Conservation (phyloP, 2,329 filamentous ascomycete genomes). For the Chaetomiaceae sp. region DNA sequence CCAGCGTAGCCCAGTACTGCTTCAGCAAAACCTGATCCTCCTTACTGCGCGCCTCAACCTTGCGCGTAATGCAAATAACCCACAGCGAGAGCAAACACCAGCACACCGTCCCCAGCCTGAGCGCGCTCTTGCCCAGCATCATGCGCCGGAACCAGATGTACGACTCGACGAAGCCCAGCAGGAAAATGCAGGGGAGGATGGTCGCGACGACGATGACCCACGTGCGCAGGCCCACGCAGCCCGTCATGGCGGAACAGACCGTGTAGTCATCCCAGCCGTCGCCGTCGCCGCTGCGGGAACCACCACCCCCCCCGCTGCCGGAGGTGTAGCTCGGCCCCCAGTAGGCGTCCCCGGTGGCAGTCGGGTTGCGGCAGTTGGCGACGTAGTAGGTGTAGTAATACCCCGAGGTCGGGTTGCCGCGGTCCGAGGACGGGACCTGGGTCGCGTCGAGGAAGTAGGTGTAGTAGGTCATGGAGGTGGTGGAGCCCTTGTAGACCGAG, state of each 20-base stretch:
- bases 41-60: conserved; percentile 29
- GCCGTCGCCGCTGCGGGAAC: background rate
- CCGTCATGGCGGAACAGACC: conserved; percentile 9
- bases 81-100: conserved; percentile 29
- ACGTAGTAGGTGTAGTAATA: conserved; percentile 14
- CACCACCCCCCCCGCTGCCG: background rate
- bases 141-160: conserved; percentile 33
- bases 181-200: conserved; percentile 29
- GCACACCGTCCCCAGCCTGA: conserved; percentile 30
- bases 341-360: background rate
- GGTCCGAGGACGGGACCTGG: background rate
- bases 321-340: background rate
- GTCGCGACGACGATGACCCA: conserved; percentile 27
- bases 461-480: background rate
- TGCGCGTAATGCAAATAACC: conserved; percentile 22
- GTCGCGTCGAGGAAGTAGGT: conserved; percentile 7
- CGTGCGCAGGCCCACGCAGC: conserved; percentile 8
- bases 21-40: conserved; percentile 18
- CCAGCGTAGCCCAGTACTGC: conserved; percentile 17
- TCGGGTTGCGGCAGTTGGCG: conserved; percentile 15
- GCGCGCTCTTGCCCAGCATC: conserved; percentile 30
- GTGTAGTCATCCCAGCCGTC: background rate
- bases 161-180: conserved; percentile 31
- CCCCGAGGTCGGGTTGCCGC: background rate
- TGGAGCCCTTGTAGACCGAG: background rate